phyloP scores from a whole-genome alignment of 75 land plant species.

The Picea glauca region DNA sequence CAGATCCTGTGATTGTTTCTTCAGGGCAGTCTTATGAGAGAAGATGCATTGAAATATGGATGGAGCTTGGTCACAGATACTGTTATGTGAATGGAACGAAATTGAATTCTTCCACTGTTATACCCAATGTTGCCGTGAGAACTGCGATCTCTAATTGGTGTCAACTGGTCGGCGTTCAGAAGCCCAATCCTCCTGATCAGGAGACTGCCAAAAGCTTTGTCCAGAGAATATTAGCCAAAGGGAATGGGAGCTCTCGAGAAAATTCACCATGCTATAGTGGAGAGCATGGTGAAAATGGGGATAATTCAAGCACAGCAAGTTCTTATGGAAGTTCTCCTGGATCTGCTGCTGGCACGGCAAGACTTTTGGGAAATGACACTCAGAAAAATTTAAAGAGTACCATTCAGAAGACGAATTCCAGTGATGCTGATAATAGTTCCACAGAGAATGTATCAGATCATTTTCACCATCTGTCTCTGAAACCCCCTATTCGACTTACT shows the following conservation, averaged over 20 bases:
- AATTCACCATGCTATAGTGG: not conserved
- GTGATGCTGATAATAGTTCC: not conserved
- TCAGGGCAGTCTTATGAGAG: slow-evolving; percentile 33
- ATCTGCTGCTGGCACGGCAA: too few species aligned
- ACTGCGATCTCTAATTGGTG: slow-evolving; percentile 64
- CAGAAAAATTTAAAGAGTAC: not conserved
- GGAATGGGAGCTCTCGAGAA: slow-evolving; percentile 4
- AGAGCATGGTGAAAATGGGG: slow-evolving; percentile 9
- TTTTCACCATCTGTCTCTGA: slow-evolving; percentile 11
- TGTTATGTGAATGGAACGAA: slow-evolving; percentile 23
- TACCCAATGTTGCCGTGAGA: slow-evolving; percentile 54
- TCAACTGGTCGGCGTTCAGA: slow-evolving; percentile 11
- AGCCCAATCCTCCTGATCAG: slow-evolving; percentile 25
- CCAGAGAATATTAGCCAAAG: not conserved
- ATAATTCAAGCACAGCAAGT: not conserved
- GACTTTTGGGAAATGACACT: not conserved
- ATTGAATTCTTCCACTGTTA: slow-evolving; percentile 17
- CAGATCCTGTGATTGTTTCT: slow-evolving; percentile 31
- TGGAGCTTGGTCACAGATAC: slow-evolving; percentile 16
- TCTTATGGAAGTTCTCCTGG: not conserved
- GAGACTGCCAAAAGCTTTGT: slow-evolving; percentile 18
- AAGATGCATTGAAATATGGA: slow-evolving; percentile 28
- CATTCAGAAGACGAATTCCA: not conserved
- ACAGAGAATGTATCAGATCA: not conserved
- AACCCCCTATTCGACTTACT: slow-evolving; percentile 20